Conservation (phyloP, 352 stramenopile species). For the Discostella stelligera region DNA sequence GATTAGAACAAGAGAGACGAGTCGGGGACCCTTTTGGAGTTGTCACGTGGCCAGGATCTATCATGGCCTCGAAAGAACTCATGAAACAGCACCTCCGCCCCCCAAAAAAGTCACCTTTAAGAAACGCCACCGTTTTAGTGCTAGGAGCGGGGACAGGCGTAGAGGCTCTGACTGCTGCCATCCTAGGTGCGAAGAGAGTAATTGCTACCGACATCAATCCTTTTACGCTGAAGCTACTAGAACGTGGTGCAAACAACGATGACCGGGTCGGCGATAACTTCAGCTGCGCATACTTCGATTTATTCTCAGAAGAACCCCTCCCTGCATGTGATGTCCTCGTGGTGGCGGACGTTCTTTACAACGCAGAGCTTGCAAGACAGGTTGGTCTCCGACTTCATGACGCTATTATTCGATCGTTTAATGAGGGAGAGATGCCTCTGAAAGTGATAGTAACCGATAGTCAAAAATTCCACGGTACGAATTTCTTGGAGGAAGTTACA, state of each 20-base stretch:
- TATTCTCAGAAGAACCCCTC: constrained; percentile 40
- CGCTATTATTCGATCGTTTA: constrained; percentile 34
- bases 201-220: constrained; percentile 77
- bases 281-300: constrained; percentile 41
- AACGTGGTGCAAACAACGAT: constrained; percentile 51
- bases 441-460: constrained; percentile 75
- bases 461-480: constrained; percentile 68
- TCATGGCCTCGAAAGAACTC: constrained; percentile 68
- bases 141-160: constrained; percentile 70
- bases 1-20: constrained; percentile 20
- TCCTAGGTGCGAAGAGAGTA: constrained; percentile 63
- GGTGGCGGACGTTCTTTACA: constrained; percentile 77
- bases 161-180: constrained; percentile 61
- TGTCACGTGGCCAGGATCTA: constrained; percentile 73
- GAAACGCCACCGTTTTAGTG: constrained; percentile 50
- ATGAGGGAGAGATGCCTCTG: constrained; percentile 13
- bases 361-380: constrained; percentile 57
- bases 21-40: constrained; percentile 76
- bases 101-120: constrained; percentile 20
- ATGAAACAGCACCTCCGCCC: constrained; percentile 26
- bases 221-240: constrained; percentile 63
- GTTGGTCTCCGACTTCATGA: constrained; percentile 58
- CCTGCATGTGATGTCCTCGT: constrained; percentile 60
- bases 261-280: constrained; percentile 9
- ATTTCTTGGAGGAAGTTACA: constrained; percentile 57